Evolutionary conservation across 2,329 filamentous ascomycete species (phyloP).

Genomic region (Claviceps purpurea): DNA sequence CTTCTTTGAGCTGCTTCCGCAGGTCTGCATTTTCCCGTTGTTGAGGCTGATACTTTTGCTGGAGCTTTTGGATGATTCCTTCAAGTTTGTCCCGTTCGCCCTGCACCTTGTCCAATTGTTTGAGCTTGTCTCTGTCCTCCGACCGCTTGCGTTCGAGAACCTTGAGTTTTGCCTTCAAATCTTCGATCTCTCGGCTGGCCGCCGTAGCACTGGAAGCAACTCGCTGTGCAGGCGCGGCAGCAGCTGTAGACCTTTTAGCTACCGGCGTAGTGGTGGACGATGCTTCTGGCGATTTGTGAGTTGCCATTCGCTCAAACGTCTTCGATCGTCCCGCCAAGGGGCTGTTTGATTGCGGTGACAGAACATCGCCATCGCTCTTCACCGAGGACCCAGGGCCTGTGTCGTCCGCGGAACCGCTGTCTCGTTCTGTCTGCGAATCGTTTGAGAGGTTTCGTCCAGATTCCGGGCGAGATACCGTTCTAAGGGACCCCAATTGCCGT

Average conservation of each 20-base stretch:
- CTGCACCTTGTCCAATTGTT: constrained; percentile 62
- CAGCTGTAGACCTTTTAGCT: constrained; percentile 15
- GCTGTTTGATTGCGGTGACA: constrained; percentile 36
- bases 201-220: constrained; percentile 37
- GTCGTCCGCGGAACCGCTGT: constrained; percentile 23
- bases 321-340: constrained; percentile 37
- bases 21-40: constrained; percentile 68
- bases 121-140: constrained; percentile 77
- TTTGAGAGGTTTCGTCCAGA: constrained; percentile 31
- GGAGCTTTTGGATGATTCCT: constrained; percentile 76
- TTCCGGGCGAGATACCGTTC: constrained; percentile 22
- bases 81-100: constrained; percentile 68
- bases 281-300: constrained; percentile 17
- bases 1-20: constrained; percentile 64
- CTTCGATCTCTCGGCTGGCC: constrained; percentile 59
- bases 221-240: constrained; percentile 16
- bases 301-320: constrained; percentile 38
- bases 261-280: constrained; percentile 18
- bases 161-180: constrained; percentile 75
- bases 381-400: constrained; percentile 27
- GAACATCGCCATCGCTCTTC: constrained; percentile 37
- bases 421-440: constrained; percentile 31
- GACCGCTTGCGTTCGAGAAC: constrained; percentile 75
- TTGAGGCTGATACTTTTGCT: constrained; percentile 75
- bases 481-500: constrained; percentile 24